Evolutionary conservation across 108 stramenopile genomes (phyloP).

Genomic region (Mayamaea pseudoterrestris): DNA sequence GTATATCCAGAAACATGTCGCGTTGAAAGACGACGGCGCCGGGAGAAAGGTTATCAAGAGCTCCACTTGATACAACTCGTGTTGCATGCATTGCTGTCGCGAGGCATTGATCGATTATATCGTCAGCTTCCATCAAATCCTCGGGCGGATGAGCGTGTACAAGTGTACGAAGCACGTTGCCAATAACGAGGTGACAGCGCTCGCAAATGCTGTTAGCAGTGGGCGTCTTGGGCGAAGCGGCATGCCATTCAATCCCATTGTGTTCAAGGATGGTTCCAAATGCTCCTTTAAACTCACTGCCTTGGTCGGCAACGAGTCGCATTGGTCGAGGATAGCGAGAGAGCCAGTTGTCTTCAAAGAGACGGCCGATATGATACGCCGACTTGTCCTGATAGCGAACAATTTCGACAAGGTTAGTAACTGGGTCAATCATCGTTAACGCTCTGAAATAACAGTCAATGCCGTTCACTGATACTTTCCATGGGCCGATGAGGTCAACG

Average conservation of each 20-base stretch:
- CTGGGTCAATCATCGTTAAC: conserved; percentile 17
- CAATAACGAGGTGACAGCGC: conserved; percentile 24
- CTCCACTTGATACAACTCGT: conserved; percentile 5
- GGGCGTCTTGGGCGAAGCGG: conserved; percentile 26
- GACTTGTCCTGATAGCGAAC: conserved; percentile 12
- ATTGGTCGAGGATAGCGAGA: conserved; percentile 26
- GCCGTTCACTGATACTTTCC: conserved; percentile 9
- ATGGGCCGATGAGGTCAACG: conserved; percentile 35
- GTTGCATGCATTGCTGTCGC: conserved; percentile 18
- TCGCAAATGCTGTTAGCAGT: conserved; percentile 27
- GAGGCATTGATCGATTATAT: conserved; percentile 16
- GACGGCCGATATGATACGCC: conserved; percentile 9
- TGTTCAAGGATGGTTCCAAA: conserved; percentile 16
- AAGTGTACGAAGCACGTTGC: conserved; percentile 12
- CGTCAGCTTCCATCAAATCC: conserved; percentile 2
- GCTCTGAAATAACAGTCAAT: conserved; percentile 13
- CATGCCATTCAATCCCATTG: conserved; percentile 15
- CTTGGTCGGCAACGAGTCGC: conserved; percentile 20
- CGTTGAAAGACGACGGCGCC: conserved; percentile 21
- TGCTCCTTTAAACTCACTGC: conserved; percentile 23
- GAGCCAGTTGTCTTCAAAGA: conserved; percentile 27
- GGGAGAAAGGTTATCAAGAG: conserved; percentile 15
- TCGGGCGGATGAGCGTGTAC: conserved; percentile 10
- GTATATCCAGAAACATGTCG: conserved; percentile 29
- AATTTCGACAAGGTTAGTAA: conserved; percentile 11